phyloP scores from a whole-genome alignment of 2,329 filamentous ascomycete species.

The Metarhizium sp. region DNA sequence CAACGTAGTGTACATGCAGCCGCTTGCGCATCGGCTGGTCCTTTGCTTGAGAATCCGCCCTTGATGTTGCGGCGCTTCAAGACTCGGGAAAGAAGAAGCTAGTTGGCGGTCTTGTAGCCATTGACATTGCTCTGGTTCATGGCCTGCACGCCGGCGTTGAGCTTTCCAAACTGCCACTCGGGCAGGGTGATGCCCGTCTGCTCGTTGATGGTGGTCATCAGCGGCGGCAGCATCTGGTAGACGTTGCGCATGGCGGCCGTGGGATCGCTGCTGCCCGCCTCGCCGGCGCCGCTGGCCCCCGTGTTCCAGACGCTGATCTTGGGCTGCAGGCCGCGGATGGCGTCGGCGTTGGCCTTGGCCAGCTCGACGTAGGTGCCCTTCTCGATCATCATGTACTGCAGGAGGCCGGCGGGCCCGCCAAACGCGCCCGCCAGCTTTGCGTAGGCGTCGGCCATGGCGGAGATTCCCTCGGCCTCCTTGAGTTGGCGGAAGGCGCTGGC shows the following conservation, averaged over 20 bases:
- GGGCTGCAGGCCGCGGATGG: constrained; percentile 68
- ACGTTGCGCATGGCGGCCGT: constrained; percentile 61
- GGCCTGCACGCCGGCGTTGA: constrained; percentile 26
- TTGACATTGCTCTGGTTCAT: constrained; percentile 14
- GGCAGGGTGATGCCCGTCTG: constrained; percentile 79
- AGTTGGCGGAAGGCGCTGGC: constrained; percentile 51
- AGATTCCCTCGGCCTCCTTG: constrained; percentile 67
- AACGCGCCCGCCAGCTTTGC: constrained; percentile 60
- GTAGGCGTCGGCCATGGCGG: constrained; percentile 75
- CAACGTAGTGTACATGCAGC: no score
- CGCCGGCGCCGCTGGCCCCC: constrained; percentile 37
- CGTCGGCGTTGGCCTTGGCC: constrained; percentile 67
- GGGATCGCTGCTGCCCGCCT: constrained; percentile 40
- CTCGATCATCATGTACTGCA: constrained; percentile 85
- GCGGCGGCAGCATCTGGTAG: constrained; percentile 74
- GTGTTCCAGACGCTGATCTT: constrained; percentile 93
- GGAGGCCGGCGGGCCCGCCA: constrained; percentile 66
- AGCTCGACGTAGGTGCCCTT: constrained; percentile 69
- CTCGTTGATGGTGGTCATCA: constrained; percentile 78
- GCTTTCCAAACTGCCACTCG: constrained; percentile 58
- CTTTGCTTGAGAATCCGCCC: no score
- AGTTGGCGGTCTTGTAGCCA: not conserved
- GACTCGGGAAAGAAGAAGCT: not conserved
- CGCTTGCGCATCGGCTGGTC: no score
- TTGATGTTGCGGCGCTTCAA: no score